Percentiles rank a stretch among this genome's conserved stretches.
Evolutionary conservation across 352 stramenopile species (phyloP).

Genomic region (Globisporangium megalacanthum): DNA sequence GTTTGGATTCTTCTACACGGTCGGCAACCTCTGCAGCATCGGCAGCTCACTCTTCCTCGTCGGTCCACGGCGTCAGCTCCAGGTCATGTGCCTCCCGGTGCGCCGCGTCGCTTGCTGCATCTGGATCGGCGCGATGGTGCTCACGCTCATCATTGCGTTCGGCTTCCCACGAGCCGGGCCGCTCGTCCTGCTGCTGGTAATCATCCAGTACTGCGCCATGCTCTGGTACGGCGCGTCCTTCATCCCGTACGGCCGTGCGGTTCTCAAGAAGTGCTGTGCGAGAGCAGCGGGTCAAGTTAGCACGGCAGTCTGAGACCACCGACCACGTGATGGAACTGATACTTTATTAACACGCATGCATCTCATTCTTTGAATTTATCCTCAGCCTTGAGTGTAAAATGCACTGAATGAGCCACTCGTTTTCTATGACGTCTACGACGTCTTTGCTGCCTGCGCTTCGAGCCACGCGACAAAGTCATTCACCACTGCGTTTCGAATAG

Average conservation of each 20-base stretch:
- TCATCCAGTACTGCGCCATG: conserved; percentile 78
- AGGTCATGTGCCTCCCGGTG: conserved; percentile 84
- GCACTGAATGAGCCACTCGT: not conserved
- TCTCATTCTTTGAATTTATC: too few relatives aligned
- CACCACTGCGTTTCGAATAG: conserved; percentile 55
- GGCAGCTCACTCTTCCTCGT: conserved; percentile 78
- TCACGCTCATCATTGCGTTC: conserved; percentile 72
- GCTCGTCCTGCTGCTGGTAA: conserved; percentile 66
- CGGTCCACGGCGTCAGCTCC: conserved; percentile 55
- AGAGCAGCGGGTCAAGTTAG: conserved; percentile 50
- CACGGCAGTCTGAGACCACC: conserved; percentile 16
- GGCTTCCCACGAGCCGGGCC: conserved; percentile 60
- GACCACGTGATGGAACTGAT: not conserved
- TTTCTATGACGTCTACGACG: conserved; percentile 6
- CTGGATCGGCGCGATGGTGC: conserved; percentile 70
- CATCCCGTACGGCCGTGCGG: conserved; percentile 70
- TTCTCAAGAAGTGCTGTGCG: conserved; percentile 66
- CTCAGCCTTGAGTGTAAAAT: too few relatives aligned
- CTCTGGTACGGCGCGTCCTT: conserved; percentile 82
- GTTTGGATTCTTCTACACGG: conserved; percentile 85
- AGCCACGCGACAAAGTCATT: conserved; percentile 73
- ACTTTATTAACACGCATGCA: too few relatives aligned
- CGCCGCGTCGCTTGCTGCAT: conserved; percentile 72
- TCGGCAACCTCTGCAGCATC: conserved; percentile 77
- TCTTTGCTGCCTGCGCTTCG: conserved; percentile 26